phyloP scores from a whole-genome alignment of 495 filamentous ascomycete genomes.

The Talaromyces trachyspermus region DNA sequence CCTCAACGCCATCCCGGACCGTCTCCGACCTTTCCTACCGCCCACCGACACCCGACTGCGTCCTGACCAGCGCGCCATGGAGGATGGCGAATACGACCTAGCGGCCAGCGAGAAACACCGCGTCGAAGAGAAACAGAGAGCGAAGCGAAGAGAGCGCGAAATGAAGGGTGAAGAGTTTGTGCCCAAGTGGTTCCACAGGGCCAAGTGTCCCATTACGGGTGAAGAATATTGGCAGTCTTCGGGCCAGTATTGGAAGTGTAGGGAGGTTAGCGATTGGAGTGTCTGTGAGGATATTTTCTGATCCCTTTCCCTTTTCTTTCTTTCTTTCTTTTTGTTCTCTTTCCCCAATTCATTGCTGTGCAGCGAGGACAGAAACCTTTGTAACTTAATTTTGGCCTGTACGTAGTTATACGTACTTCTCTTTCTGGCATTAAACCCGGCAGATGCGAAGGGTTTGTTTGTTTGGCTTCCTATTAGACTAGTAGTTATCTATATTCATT shows the following conservation, averaged over 20 bases:
- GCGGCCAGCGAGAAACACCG: constrained; percentile 92
- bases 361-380: too few relatives aligned
- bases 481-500: too few relatives aligned
- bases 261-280: constrained; percentile 45
- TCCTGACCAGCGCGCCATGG: constrained; percentile 98
- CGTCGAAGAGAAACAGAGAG: constrained; percentile 88
- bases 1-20: constrained; percentile 78
- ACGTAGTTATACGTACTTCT: too few relatives aligned
- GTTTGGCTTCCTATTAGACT: too few relatives aligned
- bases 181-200: constrained; percentile 79
- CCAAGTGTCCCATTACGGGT: constrained; percentile 67
- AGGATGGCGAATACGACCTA: constrained; percentile 89
- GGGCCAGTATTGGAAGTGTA: constrained; percentile 74
- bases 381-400: too few relatives aligned
- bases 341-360: too few relatives aligned
- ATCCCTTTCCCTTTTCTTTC: neutral
- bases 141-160: constrained; percentile 65
- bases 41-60: constrained; percentile 88
- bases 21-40: constrained; percentile 62
- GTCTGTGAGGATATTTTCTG: constrained; percentile 62
- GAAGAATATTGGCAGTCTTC: constrained; percentile 87
- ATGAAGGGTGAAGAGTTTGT: constrained; percentile 68
- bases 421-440: too few relatives aligned
- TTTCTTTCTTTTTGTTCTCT: too few relatives aligned
- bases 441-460: too few relatives aligned